A percentile compares a stretch with the other conserved stretches of the same genome.
phyloP scores from a whole-genome alignment of 1,139 yeast genomes.

The Diutina rugosa region DNA sequence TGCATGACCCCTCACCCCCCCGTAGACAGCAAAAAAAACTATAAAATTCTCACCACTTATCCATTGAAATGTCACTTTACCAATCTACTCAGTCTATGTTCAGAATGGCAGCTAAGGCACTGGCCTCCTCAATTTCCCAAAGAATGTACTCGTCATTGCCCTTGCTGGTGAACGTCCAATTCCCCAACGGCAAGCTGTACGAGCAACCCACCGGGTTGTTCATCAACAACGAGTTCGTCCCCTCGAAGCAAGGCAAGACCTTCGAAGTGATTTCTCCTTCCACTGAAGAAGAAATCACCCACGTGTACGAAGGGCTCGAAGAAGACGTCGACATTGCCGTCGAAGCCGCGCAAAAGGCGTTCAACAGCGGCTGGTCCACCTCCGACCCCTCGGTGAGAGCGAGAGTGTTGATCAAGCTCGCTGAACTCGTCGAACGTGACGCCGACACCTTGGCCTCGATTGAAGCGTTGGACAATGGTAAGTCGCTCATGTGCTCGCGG shows the following conservation, averaged over 20 bases:
- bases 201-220: slow-evolving; percentile 54
- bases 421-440: slow-evolving; percentile 9
- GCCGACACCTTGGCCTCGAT: slow-evolving; percentile 9
- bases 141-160: slow-evolving; percentile 7
- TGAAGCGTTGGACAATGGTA: slow-evolving; percentile 10
- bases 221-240: slow-evolving; percentile 22
- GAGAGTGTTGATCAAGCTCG: slow-evolving; percentile 7
- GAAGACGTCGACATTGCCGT: slow-evolving; percentile 52
- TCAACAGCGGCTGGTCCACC: slow-evolving; percentile 10
- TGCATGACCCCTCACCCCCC: neutral
- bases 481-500: slow-evolving; percentile 8
- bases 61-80: neutral
- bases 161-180: slow-evolving; percentile 7
- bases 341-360: slow-evolving; percentile 42
- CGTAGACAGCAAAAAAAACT: neutral
- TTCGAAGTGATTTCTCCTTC: slow-evolving; percentile 42
- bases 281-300: slow-evolving; percentile 42
- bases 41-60: neutral
- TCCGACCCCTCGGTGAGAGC: slow-evolving; percentile 9
- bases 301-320: slow-evolving; percentile 40
- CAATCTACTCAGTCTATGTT: neutral
- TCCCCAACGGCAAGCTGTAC: slow-evolving; percentile 11
- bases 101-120: neutral
- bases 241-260: slow-evolving; percentile 34
- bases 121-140: neutral